Percentiles rank a stretch among this genome's conserved stretches.
Evolutionary conservation across 2,329 filamentous ascomycete genomes (phyloP).

Genomic region (Fusarium nelsonii): DNA sequence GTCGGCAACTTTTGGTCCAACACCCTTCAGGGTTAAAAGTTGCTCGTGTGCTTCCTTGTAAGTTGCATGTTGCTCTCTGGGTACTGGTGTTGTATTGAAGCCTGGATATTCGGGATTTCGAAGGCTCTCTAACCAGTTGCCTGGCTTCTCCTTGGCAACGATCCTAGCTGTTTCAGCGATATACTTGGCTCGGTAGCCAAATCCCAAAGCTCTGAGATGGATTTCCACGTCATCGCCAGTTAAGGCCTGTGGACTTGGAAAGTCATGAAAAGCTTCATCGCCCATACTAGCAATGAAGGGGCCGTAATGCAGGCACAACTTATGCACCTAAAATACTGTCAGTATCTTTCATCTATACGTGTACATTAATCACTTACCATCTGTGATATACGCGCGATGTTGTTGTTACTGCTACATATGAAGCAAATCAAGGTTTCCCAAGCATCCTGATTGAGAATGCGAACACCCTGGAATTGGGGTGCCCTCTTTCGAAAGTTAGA

Average conservation of each 20-base stretch:
- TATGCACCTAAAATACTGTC: slow-evolving; percentile 71
- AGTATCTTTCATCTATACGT: not conserved
- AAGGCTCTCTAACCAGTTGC: slow-evolving; percentile 81
- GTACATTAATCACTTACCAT: slow-evolving; percentile 71
- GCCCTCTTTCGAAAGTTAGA: slow-evolving; percentile 90
- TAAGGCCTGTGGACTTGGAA: slow-evolving; percentile 82
- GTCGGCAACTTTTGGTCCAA: slow-evolving; percentile 96
- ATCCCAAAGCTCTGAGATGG: slow-evolving; percentile 84
- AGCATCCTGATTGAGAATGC: slow-evolving; percentile 92
- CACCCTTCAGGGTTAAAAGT: slow-evolving; percentile 83
- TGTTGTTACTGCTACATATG: slow-evolving; percentile 99
- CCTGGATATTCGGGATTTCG: slow-evolving; percentile 80
- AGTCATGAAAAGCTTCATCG: slow-evolving; percentile 83
- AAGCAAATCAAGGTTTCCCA: slow-evolving; percentile 96
- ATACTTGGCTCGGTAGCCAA: slow-evolving; percentile 95
- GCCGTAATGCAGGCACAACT: slow-evolving; percentile 89
- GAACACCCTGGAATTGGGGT: slow-evolving; percentile 87
- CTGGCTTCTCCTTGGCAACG: slow-evolving; percentile 74
- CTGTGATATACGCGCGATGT: slow-evolving; percentile 92
- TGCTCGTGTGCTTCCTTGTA: slow-evolving; percentile 86
- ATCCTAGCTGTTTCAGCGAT: slow-evolving; percentile 86
- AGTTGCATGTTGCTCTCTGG: slow-evolving; percentile 65
- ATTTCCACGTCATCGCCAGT: slow-evolving; percentile 80
- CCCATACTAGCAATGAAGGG: slow-evolving; percentile 78
- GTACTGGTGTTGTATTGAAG: slow-evolving; percentile 60